Percentiles rank a stretch among this genome's conserved stretches.
These are phyloP conservation scores for Henckelia pumila DNA, from an alignment of 257 asterid species.

Conservation along the genomic window DNA sequence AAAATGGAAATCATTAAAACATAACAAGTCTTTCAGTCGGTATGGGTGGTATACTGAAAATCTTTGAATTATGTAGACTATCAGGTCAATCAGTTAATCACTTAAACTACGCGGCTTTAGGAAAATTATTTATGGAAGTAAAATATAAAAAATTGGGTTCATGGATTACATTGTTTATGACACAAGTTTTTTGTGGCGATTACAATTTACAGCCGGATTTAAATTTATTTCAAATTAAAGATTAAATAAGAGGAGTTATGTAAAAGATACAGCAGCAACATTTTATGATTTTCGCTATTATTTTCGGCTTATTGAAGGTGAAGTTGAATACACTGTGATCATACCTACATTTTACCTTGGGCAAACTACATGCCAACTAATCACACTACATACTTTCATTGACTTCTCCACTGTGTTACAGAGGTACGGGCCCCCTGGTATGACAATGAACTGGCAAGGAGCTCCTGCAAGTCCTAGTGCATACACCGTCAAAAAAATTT, in stretches of 20 bases:
- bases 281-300: too few relatives aligned
- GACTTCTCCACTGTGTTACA: constrained; percentile 32
- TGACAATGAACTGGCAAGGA: constrained; percentile 99
- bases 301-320: neutral
- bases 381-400: neutral
- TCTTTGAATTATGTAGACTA: neutral
- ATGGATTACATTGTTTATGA: neutral
- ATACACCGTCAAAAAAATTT: constrained; percentile 76
- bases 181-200: neutral
- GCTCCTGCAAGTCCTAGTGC: constrained; percentile 99
- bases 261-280: neutral
- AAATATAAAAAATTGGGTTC: neutral
- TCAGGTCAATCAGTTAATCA: too few relatives aligned
- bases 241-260: neutral
- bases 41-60: neutral
- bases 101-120: neutral
- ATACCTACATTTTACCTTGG: neutral
- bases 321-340: neutral
- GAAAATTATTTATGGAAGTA: neutral
- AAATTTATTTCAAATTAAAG: too few relatives aligned
- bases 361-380: too few relatives aligned
- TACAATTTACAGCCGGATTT: too few relatives aligned
- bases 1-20: neutral
- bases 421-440: constrained; percentile 89
- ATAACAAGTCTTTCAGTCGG: neutral